These are phyloP conservation scores for Apocynum venetum DNA, from an alignment of 257 asterid genomes.

Conservation along the genomic window DNA sequence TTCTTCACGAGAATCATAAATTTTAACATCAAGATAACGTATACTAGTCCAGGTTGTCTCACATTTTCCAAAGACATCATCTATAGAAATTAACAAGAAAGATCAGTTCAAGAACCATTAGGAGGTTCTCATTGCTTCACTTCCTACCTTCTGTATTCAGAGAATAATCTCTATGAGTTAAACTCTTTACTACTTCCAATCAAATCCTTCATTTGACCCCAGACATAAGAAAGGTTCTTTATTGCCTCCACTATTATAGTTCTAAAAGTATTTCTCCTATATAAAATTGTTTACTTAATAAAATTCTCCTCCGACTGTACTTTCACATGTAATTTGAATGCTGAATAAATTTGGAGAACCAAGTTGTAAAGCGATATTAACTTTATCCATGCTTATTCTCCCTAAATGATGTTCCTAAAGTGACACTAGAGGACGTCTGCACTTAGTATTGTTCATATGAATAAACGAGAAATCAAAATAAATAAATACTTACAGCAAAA, in stretches of 20 bases:
- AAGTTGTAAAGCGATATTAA: neutral
- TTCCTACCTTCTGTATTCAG: neutral
- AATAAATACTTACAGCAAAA: slow-evolving; percentile 57
- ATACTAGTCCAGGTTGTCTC: neutral
- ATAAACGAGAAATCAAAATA: neutral
- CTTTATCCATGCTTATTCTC: neutral
- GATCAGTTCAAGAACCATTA: neutral
- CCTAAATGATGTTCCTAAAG: neutral
- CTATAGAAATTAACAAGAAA: neutral
- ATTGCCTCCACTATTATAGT: neutral
- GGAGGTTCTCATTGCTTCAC: neutral
- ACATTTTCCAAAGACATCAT: neutral
- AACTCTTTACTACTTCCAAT: neutral
- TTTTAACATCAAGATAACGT: neutral
- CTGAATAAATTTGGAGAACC: neutral
- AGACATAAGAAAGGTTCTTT: too few species aligned
- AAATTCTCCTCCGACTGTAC: neutral
- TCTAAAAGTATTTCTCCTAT: neutral
- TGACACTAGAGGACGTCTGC: neutral
- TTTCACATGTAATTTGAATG: neutral
- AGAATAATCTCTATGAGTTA: neutral
- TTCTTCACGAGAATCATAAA: neutral
- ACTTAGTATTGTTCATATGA: neutral
- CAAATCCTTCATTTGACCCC: too few species aligned
- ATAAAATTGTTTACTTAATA: neutral